phyloP scores from a whole-genome alignment of 1,284 basidiomycete genomes.

The Trichosporon sp. region DNA sequence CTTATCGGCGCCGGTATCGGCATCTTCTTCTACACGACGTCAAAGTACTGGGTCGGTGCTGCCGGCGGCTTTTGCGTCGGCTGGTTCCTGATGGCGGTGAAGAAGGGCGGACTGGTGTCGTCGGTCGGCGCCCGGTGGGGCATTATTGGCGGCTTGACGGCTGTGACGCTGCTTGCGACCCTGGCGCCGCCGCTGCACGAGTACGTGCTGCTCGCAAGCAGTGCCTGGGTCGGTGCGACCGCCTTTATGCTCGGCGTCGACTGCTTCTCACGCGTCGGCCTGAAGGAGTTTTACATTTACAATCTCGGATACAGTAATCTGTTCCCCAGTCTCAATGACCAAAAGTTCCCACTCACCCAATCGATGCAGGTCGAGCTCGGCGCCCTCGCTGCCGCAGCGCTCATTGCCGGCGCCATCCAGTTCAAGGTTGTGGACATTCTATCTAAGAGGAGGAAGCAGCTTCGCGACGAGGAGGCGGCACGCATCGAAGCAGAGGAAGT shows the following conservation, averaged over 20 bases:
- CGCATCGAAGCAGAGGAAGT: constrained; percentile 70
- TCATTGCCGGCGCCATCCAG: constrained; percentile 82
- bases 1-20: constrained; percentile 74
- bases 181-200: constrained; percentile 69
- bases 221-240: constrained; percentile 73
- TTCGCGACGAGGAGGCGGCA: constrained; percentile 63
- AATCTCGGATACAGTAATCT: constrained; percentile 69
- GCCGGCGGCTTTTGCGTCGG: constrained; percentile 84
- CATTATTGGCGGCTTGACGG: constrained; percentile 61
- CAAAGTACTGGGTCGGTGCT: constrained; percentile 76
- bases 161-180: constrained; percentile 58
- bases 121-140: constrained; percentile 74
- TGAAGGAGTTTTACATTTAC: constrained; percentile 97
- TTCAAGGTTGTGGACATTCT: constrained; percentile 74
- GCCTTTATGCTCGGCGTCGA: constrained; percentile 87
- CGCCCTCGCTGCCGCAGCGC: constrained; percentile 64
- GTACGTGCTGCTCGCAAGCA: constrained; percentile 71
- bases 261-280: constrained; percentile 80
- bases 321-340: constrained; percentile 68
- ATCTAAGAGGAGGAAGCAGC: constrained; percentile 69
- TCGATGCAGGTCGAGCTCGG: constrained; percentile 92
- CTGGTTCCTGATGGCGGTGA: constrained; percentile 80
- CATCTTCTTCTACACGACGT: constrained; percentile 80
- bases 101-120: constrained; percentile 71
- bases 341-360: constrained; percentile 77